Conservation (phyloP, 331 rosid species). For the Malus hybrid region DNA sequence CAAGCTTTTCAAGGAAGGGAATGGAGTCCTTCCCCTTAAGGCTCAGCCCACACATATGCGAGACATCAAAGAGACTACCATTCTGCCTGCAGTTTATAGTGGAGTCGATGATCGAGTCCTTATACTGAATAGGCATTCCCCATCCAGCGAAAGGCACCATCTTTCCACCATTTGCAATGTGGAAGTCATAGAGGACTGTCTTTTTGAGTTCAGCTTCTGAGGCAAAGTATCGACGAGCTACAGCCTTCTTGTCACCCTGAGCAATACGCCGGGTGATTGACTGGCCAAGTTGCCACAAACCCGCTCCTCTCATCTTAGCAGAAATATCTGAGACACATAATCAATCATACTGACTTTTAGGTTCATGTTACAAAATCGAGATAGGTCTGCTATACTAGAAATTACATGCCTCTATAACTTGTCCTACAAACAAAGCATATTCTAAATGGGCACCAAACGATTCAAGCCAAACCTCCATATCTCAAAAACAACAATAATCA, state of each 20-base stretch:
- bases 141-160: slow-evolving; percentile 99
- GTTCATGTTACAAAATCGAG: background rate
- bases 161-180: slow-evolving; percentile 90
- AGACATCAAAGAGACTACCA: slow-evolving; percentile 84
- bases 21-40: slow-evolving; percentile 77
- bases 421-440: background rate
- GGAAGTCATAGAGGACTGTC: slow-evolving; percentile 84
- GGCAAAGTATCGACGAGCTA: slow-evolving; percentile 59
- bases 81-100: slow-evolving; percentile 81
- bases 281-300: slow-evolving; percentile 92
- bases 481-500: background rate
- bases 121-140: slow-evolving; percentile 98
- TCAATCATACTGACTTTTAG: background rate
- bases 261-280: slow-evolving; percentile 81
- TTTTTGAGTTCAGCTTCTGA: slow-evolving; percentile 77
- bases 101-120: slow-evolving; percentile 90
- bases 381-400: background rate
- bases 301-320: slow-evolving; percentile 55
- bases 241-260: slow-evolving; percentile 69
- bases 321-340: slow-evolving; percentile 14
- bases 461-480: background rate
- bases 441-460: background rate
- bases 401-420: background rate
- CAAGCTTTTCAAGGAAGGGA: slow-evolving; percentile 76
- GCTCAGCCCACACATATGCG: slow-evolving; percentile 94